Evolutionary conservation across 805 yeast species (phyloP), one percentile per base, ranked within the genome.

Genomic region (Pichia nanzhaoensis): DNA sequence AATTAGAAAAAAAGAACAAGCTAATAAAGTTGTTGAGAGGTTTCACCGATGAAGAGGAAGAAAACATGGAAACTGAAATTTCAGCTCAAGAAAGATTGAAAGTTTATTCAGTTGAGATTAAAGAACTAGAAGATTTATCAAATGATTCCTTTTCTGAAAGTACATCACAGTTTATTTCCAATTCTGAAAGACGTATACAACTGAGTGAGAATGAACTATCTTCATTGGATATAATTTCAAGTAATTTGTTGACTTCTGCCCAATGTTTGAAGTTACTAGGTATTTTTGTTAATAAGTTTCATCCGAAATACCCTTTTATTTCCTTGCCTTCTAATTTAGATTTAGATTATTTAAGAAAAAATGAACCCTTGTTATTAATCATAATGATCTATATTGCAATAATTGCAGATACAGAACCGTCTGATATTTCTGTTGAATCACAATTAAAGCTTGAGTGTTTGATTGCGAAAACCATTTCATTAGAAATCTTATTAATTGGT

Each of bases 401-500:
- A 1, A 59, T 73, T 21, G 63, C 72, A 10, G 63, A 70, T 24
- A 58, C 24, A 4, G 54, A 49, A 24, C 51, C 58, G 12, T 52
- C 53, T 1, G 50, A 48, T 10, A 51, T 58, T 1, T 65, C 71
- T 22, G 50, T 64, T 7, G 77, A 73, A 19, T 59, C 60, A 10
- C 71, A 74, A 35, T 57, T 80, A 51, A 60, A 63, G 33, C 58
- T 82, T 33, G 80, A 83, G 56, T 70, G 73, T 50, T 68, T 73
- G 44, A 77, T 83, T 16, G 59, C 78, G 18, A 68, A 69, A 54
- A 57, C 77, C 22, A 56, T 80, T 14, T 60, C 78, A 10, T 65
- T 74, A 41, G 90, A 87, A 55, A 73, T 82, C 10, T 63, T 88
- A 63, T 71, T 82, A 8, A 68, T 75, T 21, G 95, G 96, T 17